phyloP scores from a whole-genome alignment of 1,284 basidiomycete species.

The Cystobasidium slooffiae region DNA sequence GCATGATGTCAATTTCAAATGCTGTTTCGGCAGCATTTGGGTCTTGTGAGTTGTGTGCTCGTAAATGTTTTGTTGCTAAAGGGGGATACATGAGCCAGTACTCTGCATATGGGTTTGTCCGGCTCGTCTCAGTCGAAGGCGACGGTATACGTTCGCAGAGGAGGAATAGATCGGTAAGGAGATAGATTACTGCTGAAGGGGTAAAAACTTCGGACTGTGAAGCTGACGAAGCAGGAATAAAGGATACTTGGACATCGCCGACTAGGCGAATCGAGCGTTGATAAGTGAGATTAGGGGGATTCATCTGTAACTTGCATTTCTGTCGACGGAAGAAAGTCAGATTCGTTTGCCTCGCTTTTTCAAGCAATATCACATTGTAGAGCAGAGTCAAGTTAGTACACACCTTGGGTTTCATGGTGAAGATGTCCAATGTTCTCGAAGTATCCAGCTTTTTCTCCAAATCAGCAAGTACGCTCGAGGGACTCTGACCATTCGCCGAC shows the following conservation, averaged over 20 bases:
- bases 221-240: conserved; percentile 75
- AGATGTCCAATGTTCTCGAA: conserved; percentile 84
- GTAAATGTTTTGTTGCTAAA: conserved; percentile 87
- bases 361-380: background rate
- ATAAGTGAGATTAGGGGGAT: conserved; percentile 77
- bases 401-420: conserved; percentile 93
- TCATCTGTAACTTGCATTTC: conserved; percentile 90
- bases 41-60: conserved; percentile 47
- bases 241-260: conserved; percentile 73
- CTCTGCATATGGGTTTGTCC: conserved; percentile 66
- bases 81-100: conserved; percentile 96
- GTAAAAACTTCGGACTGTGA: conserved; percentile 69
- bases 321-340: conserved; percentile 55
- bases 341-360: background rate
- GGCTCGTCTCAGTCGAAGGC: conserved; percentile 57
- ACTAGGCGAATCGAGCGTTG: conserved; percentile 77
- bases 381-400: conserved; percentile 50
- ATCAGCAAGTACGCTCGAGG: conserved; percentile 58
- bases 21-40: conserved; percentile 64
- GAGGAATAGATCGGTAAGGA: conserved; percentile 90
- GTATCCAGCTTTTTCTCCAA: conserved; percentile 82
- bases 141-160: conserved; percentile 77
- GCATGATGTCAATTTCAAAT: conserved; percentile 80
- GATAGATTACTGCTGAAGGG: conserved; percentile 77
- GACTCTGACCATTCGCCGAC: background rate